phyloP scores from a whole-genome alignment of 2,329 filamentous ascomycete genomes.

The Pleoardoris graminearum region DNA sequence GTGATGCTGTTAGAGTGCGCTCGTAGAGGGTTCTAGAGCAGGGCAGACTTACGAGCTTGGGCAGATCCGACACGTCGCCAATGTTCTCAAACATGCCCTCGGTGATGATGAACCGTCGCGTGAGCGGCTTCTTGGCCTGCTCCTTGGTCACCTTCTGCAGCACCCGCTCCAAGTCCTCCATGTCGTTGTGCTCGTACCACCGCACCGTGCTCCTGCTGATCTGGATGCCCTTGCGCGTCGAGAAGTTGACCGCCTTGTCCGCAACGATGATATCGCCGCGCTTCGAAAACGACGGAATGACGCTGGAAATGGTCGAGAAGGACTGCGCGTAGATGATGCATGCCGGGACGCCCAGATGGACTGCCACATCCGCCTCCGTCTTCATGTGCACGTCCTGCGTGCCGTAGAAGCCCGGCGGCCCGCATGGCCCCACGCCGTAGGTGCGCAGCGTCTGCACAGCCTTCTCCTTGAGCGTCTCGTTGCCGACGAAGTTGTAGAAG shows the following conservation, averaged over 20 bases:
- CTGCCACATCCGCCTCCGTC: constrained; percentile 89
- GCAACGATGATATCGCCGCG: constrained; percentile 96
- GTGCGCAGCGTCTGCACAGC: constrained; percentile 91
- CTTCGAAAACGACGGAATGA: constrained; percentile 96
- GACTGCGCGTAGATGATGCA: constrained; percentile 96
- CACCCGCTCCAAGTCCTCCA: constrained; percentile 87
- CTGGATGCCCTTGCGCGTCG: constrained; percentile 92
- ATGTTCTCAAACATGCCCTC: constrained; percentile 92
- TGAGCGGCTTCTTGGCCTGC: constrained; percentile 84
- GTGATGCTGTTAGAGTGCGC: constrained; percentile 9
- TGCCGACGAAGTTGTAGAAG: constrained; percentile 95
- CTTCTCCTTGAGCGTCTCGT: constrained; percentile 91
- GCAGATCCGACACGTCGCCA: constrained; percentile 82
- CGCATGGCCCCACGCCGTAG: constrained; percentile 95
- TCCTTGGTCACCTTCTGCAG: constrained; percentile 85
- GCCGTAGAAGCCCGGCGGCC: constrained; percentile 96
- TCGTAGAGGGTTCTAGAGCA: neutral
- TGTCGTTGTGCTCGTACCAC: constrained; percentile 96
- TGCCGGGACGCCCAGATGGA: constrained; percentile 81
- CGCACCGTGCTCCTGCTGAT: constrained; percentile 86
- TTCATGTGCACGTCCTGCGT: constrained; percentile 99
- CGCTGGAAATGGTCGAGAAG: constrained; percentile 94
- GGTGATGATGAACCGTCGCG: constrained; percentile 91
- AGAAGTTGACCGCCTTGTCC: constrained; percentile 89
- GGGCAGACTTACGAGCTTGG: constrained; percentile 68